Evolutionary conservation across 2,329 filamentous ascomycete genomes (phyloP).

Genomic region (Ophiostoma sp.): DNA sequence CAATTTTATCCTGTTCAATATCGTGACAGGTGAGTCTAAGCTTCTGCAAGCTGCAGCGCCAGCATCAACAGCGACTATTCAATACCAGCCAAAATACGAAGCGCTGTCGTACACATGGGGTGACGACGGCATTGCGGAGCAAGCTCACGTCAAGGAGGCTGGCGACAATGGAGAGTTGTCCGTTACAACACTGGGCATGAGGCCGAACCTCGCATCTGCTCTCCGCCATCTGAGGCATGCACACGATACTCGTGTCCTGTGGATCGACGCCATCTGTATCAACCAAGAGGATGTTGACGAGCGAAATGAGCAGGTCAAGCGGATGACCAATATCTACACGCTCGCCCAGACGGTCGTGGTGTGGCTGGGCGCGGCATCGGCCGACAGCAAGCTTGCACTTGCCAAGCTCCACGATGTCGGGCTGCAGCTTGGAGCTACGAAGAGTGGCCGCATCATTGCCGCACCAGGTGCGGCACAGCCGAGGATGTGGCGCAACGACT

Average conservation of each 20-base stretch:
- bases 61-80: background rate
- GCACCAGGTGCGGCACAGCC: slow-evolving; percentile 13
- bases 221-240: slow-evolving; percentile 9
- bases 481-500: slow-evolving; percentile 17
- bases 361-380: slow-evolving; percentile 14
- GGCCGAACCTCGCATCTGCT: slow-evolving; percentile 4
- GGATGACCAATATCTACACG: slow-evolving; percentile 5
- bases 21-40: slow-evolving; percentile 14
- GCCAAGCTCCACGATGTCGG: slow-evolving; percentile 2
- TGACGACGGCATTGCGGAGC: background rate
- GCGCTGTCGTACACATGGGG: slow-evolving; percentile 8
- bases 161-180: background rate
- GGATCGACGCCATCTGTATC: slow-evolving; percentile 20
- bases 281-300: slow-evolving; percentile 18
- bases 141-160: background rate
- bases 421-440: slow-evolving; percentile 1
- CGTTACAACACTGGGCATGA: background rate
- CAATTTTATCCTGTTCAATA: slow-evolving; percentile 17
- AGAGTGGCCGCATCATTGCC: slow-evolving; percentile 16
- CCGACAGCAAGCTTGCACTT: slow-evolving; percentile 12
- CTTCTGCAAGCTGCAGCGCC: background rate
- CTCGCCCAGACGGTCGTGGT: background rate
- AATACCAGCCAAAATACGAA: background rate
- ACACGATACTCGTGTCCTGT: slow-evolving; percentile 10
- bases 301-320: slow-evolving; percentile 4